Base-by-base conservation (phyloP, 495 filamentous ascomycete species). In the Baudoinia panamericana region DNA sequence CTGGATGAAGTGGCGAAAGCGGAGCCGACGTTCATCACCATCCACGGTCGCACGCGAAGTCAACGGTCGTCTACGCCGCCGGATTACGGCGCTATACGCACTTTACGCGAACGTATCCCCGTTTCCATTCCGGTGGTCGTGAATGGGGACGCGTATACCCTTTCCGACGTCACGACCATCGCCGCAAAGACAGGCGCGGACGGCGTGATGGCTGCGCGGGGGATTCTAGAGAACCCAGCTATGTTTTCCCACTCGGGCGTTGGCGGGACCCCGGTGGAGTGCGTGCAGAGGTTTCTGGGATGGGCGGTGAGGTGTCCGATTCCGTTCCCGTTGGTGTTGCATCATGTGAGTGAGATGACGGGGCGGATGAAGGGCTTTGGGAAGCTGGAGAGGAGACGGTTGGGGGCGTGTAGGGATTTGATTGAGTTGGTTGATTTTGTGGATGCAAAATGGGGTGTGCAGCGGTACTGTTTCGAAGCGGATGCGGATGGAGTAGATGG, bases 321-420 rank as follows among this genome's bases (percentile, higher is more conserved):
- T 1, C 76, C 74, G 3, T 68, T 69, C 29, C 72, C 71, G 56
- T 56, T 81, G 31, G 63, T 67, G 29, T 58, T 70, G 40, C 76
- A 81, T 52, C 76, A 81, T 56, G 43, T 80, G 17, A 64, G 56
- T 28, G 73, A 79, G 63, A 80, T 81, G 76, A 67, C 64, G 52
- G 43, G 12, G 2, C 22, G 37, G 33, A 46, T 39, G 37, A 24
- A 37, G 25, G 30, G 30, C 5, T 34, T 80, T 40, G 60, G 32
- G 9, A 72, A 65, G 50, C 63, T 62, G 53, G 69, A 75, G 55
- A 58, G 74, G 46, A 53, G 48, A 20, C 56, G 48, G 15, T 51
- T 80, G 59, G 61, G 71, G 39, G 65, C 60, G 38, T 67, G 65
- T 45, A 50, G 52, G 16, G 69, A 65, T 38, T 70, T 75, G 61